Base-by-base conservation (phyloP, 2,329 filamentous ascomycete genomes). In the Arthrinium phaeospermum region DNA sequence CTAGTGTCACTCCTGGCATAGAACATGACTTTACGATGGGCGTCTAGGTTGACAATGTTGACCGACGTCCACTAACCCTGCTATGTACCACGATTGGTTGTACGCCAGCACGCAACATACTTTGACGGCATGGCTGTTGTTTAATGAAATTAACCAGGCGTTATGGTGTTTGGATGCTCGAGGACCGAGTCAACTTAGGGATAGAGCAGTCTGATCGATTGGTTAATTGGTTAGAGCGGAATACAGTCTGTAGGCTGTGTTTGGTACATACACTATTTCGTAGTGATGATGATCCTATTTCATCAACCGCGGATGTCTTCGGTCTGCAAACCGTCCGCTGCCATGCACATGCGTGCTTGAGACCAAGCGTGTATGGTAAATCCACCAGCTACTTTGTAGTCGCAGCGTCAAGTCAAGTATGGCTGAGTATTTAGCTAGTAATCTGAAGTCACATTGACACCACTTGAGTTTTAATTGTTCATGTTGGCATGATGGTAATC, bases 21-120 rank as follows among this genome's bases (percentile, higher is more conserved):
- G 96, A 98, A 84, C 94, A 98, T 82, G 96, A 98, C 81, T 98
- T 97, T 82, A 98, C 96, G 0, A 98, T 98, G 95, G 94, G 94
- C 7, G 92, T 98, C 51, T 98, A 86, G 87, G 61, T 30, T 37
- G 53, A 27, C 47, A 46, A 27, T n/a, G 12, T 45, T 19, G n/a
- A n/a, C 22, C 22, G 19, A 46, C 45, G 45, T 8, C 16, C 30
- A 8, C n/a, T 61, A 8, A n/a, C 30, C 12, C 57, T 14, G 57
- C n/a, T 64, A 37, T 41, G 57, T 24, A 34, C n/a, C 22, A n/a
- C 22, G 57, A 13, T 64, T 41, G 4, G 12, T 22, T n/a, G 27
- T 34, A 22, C 53, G n/a, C n/a, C 49, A 51, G 49, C 49, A 12
- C 49, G 49, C 49, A 51, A 24, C n/a, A 51, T 27, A 51, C n/a